Evolutionary conservation across 805 yeast genomes (phyloP).

Genomic region (Hanseniaspora jakobsenii): DNA sequence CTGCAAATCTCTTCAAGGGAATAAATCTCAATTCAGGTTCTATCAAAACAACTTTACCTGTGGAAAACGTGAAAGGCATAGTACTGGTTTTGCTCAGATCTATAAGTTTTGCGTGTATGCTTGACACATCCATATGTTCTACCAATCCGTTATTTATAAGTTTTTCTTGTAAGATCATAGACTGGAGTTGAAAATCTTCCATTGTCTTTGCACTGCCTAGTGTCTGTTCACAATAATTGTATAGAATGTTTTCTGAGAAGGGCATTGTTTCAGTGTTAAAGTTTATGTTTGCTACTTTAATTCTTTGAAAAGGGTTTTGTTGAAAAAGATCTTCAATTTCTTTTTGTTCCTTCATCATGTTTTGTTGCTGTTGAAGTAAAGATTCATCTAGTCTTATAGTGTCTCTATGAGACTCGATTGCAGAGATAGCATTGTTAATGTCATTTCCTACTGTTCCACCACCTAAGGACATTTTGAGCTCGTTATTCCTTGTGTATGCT

Average conservation of each 20-base stretch:
- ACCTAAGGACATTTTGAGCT: slow-evolving; percentile 9
- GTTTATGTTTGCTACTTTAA: slow-evolving; percentile 21
- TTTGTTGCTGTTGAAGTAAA: slow-evolving; percentile 4
- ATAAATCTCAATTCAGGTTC: slow-evolving; percentile 26
- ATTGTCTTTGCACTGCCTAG: slow-evolving; percentile 22
- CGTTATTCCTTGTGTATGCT: neutral
- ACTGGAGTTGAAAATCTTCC: slow-evolving; percentile 21
- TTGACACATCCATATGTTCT: slow-evolving; percentile 19
- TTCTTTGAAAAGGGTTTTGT: slow-evolving; percentile 21
- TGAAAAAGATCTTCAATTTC: slow-evolving; percentile 16
- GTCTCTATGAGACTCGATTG: slow-evolving; percentile 14
- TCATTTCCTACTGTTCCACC: slow-evolving; percentile 15
- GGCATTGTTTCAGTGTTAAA: slow-evolving; percentile 17
- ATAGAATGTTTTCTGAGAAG: slow-evolving; percentile 19
- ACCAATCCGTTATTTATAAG: slow-evolving; percentile 24
- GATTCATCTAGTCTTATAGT: slow-evolving; percentile 7
- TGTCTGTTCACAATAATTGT: slow-evolving; percentile 24
- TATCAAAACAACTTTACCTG: slow-evolving; percentile 20
- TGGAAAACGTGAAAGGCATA: slow-evolving; percentile 15
- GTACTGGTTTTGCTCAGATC: slow-evolving; percentile 14
- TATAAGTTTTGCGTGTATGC: slow-evolving; percentile 19
- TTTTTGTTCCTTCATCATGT: slow-evolving; percentile 10
- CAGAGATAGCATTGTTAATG: slow-evolving; percentile 13
- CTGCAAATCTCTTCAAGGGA: slow-evolving; percentile 60
- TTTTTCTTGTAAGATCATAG: slow-evolving; percentile 24